Conservation (phyloP, 2,329 filamentous ascomycete species). For the Macrophomina tecta region DNA sequence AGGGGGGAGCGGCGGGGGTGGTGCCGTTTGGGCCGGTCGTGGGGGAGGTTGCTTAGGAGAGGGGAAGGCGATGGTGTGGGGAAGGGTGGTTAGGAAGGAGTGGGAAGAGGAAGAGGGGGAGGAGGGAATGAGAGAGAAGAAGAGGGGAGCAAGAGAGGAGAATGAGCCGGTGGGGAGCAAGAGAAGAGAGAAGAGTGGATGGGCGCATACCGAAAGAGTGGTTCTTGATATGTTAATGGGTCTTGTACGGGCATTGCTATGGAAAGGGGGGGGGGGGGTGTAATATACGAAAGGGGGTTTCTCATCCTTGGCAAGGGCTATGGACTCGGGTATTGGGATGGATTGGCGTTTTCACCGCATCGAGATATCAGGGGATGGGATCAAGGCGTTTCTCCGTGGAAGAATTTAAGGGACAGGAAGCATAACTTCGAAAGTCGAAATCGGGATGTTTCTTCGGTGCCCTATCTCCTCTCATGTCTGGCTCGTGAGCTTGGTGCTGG, state of each 20-base stretch:
- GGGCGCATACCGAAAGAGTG: background rate
- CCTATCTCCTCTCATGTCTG: too few species aligned
- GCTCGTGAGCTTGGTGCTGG: too few species aligned
- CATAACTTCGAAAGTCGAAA: too few species aligned
- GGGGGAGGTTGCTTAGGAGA: background rate
- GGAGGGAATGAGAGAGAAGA: background rate
- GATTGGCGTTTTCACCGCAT: too few species aligned
- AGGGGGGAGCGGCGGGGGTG: constrained; percentile 11
- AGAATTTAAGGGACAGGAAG: too few species aligned
- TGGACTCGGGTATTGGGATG: too few species aligned
- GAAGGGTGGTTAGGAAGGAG: background rate
- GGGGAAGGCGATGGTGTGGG: background rate
- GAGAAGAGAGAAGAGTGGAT: background rate
- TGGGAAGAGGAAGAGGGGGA: background rate
- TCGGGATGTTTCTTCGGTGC: too few species aligned
- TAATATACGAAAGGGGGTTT: background rate
- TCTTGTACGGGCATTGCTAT: background rate
- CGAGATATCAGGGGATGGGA: too few species aligned
- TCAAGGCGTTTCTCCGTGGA: too few species aligned
- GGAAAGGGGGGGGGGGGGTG: background rate
- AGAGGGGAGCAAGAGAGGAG: background rate
- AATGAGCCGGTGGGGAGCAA: background rate
- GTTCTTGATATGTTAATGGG: background rate
- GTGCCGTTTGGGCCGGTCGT: constrained; percentile 18
- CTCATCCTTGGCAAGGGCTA: background rate